Conservation (phyloP, 73 alveolate species). For the Paramecium pentaurelia region DNA sequence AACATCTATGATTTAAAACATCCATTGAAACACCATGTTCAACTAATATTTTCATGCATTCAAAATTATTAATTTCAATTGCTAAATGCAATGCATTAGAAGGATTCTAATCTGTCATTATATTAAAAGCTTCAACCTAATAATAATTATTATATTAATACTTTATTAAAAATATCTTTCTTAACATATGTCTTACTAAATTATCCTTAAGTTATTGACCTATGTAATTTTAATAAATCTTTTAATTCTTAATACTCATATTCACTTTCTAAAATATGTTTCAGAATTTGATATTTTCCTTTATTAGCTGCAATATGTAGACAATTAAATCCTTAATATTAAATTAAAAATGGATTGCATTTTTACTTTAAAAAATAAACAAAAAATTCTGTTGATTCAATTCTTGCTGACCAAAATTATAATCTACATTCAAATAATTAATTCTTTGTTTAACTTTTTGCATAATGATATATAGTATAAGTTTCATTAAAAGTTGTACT, state of each 20-base stretch:
- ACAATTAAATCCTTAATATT: constrained; percentile 1
- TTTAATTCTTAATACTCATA: background rate
- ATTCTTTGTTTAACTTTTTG: background rate
- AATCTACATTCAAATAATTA: background rate
- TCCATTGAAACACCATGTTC: background rate
- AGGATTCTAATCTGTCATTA: background rate
- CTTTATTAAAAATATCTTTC: background rate
- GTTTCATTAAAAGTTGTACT: background rate
- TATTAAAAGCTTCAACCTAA: background rate
- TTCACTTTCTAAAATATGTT: background rate
- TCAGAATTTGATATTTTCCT: background rate
- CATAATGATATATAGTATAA: background rate
- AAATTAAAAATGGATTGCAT: constrained; percentile 3
- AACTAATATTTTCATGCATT: background rate
- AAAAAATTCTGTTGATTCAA: background rate
- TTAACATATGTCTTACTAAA: background rate
- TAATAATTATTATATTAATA: background rate
- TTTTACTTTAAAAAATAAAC: background rate
- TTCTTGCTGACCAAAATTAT: constrained; percentile 6
- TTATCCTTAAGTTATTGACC: background rate
- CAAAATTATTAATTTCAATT: background rate
- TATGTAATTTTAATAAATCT: background rate
- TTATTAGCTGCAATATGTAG: background rate
- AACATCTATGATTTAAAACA: background rate
- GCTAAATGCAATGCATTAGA: constrained; percentile 43